Evolutionary conservation across 768 basidiomycete species (phyloP).

Genomic region (Tubosaeta sp.): DNA sequence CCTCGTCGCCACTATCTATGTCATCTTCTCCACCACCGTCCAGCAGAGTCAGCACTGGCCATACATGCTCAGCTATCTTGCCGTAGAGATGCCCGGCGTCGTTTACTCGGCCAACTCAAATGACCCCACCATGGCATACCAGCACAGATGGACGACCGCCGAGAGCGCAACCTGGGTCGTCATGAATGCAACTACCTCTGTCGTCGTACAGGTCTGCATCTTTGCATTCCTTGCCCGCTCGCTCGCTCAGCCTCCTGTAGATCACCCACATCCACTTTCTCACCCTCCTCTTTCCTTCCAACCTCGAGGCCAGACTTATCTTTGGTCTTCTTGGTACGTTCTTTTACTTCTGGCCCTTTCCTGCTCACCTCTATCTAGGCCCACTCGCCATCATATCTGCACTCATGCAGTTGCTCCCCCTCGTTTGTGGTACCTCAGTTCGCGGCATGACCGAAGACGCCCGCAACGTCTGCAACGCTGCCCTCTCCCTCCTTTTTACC

Average conservation of each 20-base stretch:
- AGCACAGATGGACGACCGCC: conserved; percentile 53
- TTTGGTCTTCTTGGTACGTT: conserved; percentile 72
- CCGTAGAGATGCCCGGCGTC: conserved; percentile 55
- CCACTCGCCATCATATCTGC: conserved; percentile 86
- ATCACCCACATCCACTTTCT: conserved; percentile 98
- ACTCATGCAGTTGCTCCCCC: conserved; percentile 76
- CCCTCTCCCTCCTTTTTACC: conserved; percentile 93
- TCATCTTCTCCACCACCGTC: conserved; percentile 59
- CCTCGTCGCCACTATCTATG: conserved; percentile 70
- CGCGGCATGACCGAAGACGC: conserved; percentile 64
- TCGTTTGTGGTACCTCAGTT: conserved; percentile 38
- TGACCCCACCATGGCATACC: conserved; percentile 24
- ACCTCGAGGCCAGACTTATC: conserved; percentile 82
- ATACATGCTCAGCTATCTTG: conserved; percentile 92
- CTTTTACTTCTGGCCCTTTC: not conserved
- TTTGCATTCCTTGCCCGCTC: not conserved
- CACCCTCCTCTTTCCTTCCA: conserved; percentile 90
- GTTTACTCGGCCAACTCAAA: conserved; percentile 12
- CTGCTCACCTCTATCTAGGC: conserved; percentile 37
- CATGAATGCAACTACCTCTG: conserved; percentile 82
- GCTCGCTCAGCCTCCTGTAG: conserved; percentile 39
- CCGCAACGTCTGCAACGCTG: conserved; percentile 93
- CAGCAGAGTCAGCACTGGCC: conserved; percentile 78
- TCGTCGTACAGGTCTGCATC: conserved; percentile 71
- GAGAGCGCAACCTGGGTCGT: conserved; percentile 78